Base-by-base conservation (phyloP, 2,329 filamentous ascomycete species). In the Paramyrothecium sp. region DNA sequence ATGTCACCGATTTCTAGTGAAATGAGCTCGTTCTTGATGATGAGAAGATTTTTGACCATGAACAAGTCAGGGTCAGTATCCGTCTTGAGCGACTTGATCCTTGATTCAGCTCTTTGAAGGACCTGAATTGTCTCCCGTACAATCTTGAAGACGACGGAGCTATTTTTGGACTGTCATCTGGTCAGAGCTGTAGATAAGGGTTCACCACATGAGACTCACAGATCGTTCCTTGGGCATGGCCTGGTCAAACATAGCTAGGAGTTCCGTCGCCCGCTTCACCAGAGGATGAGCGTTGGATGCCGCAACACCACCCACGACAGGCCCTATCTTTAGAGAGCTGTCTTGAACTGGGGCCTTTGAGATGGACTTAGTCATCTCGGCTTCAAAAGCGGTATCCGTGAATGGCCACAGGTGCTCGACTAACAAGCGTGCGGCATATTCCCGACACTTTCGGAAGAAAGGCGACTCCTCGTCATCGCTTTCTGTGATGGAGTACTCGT, bases 21-120 rank as follows among this genome's bases (percentile, higher is more conserved):
- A 23, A 99, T 88, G 54, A 99, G 90, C 71, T 97, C 91, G 70
- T 97, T 96, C 74, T 98, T 98, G 54, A 99, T 84, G 53, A 97
- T 89, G 53, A 99, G 88, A 2, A 99, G 83, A 70, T 99, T 97
- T 65, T 94, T 95, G 66, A 99, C 89, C 68, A 97, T 88, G 74
- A 99, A 99, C 4, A 99, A 82, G 64, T 97, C 90, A 0, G 90
- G 85, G 69, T 98, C 92, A 7, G 88, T 70, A 21, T 82, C 79
- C 56, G 73, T 68, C 62, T 79, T 81, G 60, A 85, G 86, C 38
- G 82, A 82, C 56, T 86, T 83, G 63, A 96, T 89, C 59, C 85
- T 84, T 7, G 82, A 78, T 63, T 92, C 90, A 26, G 92, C 94
- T 53, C 87, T 83, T 61, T 92, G 85, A 19, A 99, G 83, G 3